Conservation (phyloP, 352 stramenopile genomes). For the Chrysophaeum taylorii region DNA sequence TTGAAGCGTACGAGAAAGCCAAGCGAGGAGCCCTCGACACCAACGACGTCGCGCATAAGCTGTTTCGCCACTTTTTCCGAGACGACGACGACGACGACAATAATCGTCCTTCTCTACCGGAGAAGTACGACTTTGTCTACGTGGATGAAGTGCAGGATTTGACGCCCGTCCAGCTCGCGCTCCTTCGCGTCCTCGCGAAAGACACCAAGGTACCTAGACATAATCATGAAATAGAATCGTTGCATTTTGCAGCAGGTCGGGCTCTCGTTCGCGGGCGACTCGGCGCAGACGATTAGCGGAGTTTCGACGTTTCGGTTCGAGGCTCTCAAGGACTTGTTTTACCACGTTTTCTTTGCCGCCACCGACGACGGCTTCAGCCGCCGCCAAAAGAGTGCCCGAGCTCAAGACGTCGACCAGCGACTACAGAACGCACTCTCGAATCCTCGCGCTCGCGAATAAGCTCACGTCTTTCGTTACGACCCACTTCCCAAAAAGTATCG, state of each 20-base stretch:
- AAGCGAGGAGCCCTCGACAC: too few relatives aligned
- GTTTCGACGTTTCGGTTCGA: conserved; percentile 37
- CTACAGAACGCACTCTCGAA: conserved; percentile 35
- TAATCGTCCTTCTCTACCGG: too few relatives aligned
- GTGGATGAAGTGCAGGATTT: conserved; percentile 41
- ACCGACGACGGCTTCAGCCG: not conserved
- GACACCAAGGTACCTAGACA: conserved; percentile 27
- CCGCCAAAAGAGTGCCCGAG: conserved; percentile 21
- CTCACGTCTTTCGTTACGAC: conserved; percentile 35
- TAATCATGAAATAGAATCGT: not conserved
- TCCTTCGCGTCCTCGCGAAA: conserved; percentile 28
- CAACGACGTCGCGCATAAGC: not conserved
- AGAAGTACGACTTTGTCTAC: conserved; percentile 28
- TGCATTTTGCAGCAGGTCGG: not conserved
- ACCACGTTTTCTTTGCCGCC: conserved; percentile 28
- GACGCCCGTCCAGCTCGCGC: conserved; percentile 30
- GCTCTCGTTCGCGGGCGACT: conserved; percentile 33
- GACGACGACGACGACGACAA: not conserved
- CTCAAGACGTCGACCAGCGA: conserved; percentile 36
- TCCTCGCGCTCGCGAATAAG: conserved; percentile 33
- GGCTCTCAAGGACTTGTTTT: conserved; percentile 29
- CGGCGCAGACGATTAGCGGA: conserved; percentile 35
- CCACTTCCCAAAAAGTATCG: conserved; percentile 33
- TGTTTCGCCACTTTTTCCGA: not conserved
- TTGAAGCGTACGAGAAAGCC: too few relatives aligned